These are phyloP conservation scores for Talaromyces islandicus DNA, from an alignment of 2,329 filamentous ascomycete genomes.

Conservation along the genomic window DNA sequence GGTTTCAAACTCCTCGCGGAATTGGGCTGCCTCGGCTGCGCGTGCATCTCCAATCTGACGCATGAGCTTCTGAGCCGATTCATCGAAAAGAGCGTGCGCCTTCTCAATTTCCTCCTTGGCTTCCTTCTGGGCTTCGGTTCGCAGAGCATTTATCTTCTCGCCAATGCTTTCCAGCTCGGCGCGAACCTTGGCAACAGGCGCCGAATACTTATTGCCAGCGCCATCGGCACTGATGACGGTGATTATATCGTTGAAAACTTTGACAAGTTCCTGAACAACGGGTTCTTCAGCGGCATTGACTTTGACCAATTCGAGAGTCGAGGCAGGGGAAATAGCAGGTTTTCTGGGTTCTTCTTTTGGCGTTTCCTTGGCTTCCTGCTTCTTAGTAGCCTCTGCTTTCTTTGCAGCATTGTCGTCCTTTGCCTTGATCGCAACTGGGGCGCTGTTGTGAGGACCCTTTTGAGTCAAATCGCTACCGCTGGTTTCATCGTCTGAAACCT, in stretches of 20 bases:
- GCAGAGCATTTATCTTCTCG: constrained; percentile 68
- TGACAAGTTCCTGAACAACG: constrained; percentile 85
- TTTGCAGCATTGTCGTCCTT: constrained; percentile 27
- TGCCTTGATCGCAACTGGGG: constrained; percentile 27
- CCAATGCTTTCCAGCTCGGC: constrained; percentile 72
- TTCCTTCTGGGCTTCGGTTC: constrained; percentile 60
- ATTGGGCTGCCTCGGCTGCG: constrained; percentile 71
- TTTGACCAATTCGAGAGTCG: constrained; percentile 71
- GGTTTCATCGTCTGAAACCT: constrained; percentile 59
- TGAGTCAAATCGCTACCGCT: constrained; percentile 53
- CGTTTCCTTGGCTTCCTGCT: constrained; percentile 13
- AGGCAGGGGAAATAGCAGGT: constrained; percentile 44
- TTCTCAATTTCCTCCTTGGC: constrained; percentile 70
- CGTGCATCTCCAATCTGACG: constrained; percentile 80
- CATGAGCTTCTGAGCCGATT: constrained; percentile 80
- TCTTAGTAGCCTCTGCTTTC: constrained; percentile 20
- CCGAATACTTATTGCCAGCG: constrained; percentile 68
- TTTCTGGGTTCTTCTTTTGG: constrained; percentile 31
- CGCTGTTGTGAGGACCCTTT: constrained; percentile 44
- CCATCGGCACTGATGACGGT: constrained; percentile 85
- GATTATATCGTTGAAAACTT: constrained; percentile 94
- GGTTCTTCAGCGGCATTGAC: constrained; percentile 74
- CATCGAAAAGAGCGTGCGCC: constrained; percentile 72
- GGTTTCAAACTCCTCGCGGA: constrained; percentile 79
- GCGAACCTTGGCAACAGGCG: constrained; percentile 80